These are phyloP conservation scores for Platismatia glauca DNA, from an alignment of 495 filamentous ascomycete species.

Conservation along the genomic window DNA sequence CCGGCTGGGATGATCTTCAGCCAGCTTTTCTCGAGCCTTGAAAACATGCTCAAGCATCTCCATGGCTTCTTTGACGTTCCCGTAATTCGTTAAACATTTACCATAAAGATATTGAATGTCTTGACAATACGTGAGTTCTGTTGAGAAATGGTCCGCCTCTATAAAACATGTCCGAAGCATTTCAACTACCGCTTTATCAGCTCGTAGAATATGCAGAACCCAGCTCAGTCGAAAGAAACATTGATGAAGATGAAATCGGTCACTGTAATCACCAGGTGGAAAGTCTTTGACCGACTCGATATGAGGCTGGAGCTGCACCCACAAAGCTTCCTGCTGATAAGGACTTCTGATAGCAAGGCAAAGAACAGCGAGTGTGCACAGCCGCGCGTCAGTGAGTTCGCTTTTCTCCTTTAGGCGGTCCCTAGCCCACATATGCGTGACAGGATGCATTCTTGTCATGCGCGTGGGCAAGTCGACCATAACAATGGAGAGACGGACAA, in stretches of 20 bases:
- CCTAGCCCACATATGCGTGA: not conserved
- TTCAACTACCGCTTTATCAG: not conserved
- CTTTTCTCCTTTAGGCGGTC: not conserved
- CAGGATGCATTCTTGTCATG: not conserved
- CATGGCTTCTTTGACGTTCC: not conserved
- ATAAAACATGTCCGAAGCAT: not conserved
- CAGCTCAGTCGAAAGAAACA: not conserved
- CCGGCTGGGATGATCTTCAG: not conserved
- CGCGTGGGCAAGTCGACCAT: not conserved
- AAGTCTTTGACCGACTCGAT: not conserved
- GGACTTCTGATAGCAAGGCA: not conserved
- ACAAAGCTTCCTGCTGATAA: not conserved
- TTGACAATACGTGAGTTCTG: not conserved
- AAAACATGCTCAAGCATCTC: not conserved
- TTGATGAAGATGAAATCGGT: not conserved
- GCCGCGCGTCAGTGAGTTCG: not conserved
- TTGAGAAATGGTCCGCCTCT: not conserved
- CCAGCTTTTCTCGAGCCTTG: not conserved
- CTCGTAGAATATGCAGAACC: not conserved
- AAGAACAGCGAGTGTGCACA: not conserved
- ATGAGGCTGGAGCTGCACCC: slow-evolving; percentile 3
- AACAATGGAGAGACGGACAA: not conserved
- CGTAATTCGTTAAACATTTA: not conserved
- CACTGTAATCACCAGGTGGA: not conserved
- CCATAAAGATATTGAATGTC: not conserved